Evolutionary conservation across 495 filamentous ascomycete genomes (phyloP).

Genomic region (Cladorrhinum samala): DNA sequence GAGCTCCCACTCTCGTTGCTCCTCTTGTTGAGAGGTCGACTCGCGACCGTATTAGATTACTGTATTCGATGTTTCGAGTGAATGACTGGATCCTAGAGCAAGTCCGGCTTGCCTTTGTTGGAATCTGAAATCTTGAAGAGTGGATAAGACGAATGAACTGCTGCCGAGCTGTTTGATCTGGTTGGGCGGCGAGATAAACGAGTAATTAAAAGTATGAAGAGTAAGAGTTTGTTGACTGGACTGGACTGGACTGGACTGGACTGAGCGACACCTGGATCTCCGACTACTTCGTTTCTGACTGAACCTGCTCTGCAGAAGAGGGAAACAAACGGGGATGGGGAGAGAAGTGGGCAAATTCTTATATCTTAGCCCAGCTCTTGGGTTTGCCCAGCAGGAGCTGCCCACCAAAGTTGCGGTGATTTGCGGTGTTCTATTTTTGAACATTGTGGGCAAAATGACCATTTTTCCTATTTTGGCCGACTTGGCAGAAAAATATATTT

Average conservation of each 20-base stretch:
- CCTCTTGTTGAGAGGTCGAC: constrained; percentile 21
- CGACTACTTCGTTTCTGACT: constrained; percentile 24
- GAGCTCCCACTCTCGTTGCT: too few relatives aligned
- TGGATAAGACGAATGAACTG: constrained; percentile 7
- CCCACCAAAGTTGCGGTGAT: constrained; percentile 10
- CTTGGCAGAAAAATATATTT: constrained; percentile 15
- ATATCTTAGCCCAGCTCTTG: constrained; percentile 35
- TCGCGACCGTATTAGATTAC: constrained; percentile 41
- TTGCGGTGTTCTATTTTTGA: constrained; percentile 36
- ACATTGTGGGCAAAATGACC: constrained; percentile 31
- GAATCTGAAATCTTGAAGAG: constrained; percentile 18
- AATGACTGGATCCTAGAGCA: constrained; percentile 46
- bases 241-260: constrained; percentile 34
- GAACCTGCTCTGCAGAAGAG: constrained; percentile 27
- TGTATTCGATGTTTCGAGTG: constrained; percentile 34
- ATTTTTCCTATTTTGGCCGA: constrained; percentile 30
- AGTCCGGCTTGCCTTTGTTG: constrained; percentile 47
- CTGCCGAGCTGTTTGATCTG: constrained; percentile 15
- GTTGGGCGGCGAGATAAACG: constrained; percentile 31
- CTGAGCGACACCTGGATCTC: constrained; percentile 43
- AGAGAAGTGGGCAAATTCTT: constrained; percentile 43
- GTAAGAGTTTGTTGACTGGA: constrained; percentile 28
- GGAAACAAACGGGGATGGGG: constrained; percentile 16
- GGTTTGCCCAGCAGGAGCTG: too few relatives aligned
- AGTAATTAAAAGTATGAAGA: constrained; percentile 32